Conservation (phyloP, 495 filamentous ascomycete genomes). For the Neurospora sp. region DNA sequence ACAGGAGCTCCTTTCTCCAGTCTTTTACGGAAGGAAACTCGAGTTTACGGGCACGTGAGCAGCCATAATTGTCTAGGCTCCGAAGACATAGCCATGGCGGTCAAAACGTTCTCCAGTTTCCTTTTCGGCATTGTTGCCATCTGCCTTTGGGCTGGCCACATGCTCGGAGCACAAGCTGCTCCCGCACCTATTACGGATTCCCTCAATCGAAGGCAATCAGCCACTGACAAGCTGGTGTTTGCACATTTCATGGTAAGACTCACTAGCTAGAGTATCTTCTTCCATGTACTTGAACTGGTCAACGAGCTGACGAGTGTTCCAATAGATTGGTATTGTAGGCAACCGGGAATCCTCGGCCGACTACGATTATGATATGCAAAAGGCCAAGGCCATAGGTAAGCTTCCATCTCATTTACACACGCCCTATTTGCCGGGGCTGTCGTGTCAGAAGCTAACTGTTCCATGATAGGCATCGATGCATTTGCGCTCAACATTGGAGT, state of each 20-base stretch:
- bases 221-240: constrained; percentile 35
- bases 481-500: constrained; percentile 51
- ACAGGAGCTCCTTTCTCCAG: not conserved
- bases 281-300: not conserved
- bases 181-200: not conserved
- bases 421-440: not conserved
- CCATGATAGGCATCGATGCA: constrained; percentile 44
- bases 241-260: constrained; percentile 48
- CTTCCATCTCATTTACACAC: not conserved
- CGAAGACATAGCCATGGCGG: not conserved
- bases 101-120: not conserved
- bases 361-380: constrained; percentile 47
- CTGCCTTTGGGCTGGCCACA: not conserved
- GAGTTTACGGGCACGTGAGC: not conserved
- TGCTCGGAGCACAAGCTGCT: constrained; percentile 1
- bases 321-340: constrained; percentile 44
- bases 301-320: not conserved
- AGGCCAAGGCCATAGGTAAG: not conserved
- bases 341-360: constrained; percentile 39
- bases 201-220: not conserved
- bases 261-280: not conserved
- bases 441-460: not conserved
- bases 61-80: not conserved
- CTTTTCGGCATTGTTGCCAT: not conserved
- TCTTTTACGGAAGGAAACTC: not conserved